These are phyloP conservation scores for Boletus semigastroideus DNA, from an alignment of 1,284 basidiomycete genomes.

Conservation along the genomic window DNA sequence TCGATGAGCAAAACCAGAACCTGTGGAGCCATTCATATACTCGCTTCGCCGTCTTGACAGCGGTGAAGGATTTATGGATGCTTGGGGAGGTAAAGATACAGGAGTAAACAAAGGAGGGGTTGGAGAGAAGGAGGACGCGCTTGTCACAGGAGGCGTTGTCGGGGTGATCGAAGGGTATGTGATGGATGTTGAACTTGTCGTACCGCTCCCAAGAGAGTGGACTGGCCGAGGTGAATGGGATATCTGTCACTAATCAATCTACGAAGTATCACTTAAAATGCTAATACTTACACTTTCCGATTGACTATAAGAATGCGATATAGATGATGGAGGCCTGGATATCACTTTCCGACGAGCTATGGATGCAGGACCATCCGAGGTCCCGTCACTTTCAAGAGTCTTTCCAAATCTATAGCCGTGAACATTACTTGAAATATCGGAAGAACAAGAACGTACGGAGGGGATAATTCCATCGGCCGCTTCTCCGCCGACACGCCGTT, in stretches of 20 bases:
- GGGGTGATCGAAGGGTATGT: conserved; percentile 45
- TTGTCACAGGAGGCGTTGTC: conserved; percentile 35
- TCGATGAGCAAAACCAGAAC: conserved; percentile 50
- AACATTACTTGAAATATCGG: conserved; percentile 10
- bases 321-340: conserved; percentile 38
- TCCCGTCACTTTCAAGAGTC: conserved; percentile 9
- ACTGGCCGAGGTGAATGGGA: conserved; percentile 32
- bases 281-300: conserved; percentile 42
- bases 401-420: conserved; percentile 20
- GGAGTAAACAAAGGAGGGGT: conserved; percentile 32
- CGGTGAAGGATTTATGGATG: conserved; percentile 70
- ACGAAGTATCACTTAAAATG: not conserved
- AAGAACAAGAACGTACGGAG: conserved; percentile 18
- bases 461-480: conserved; percentile 15
- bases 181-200: conserved; percentile 34
- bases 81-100: conserved; percentile 70
- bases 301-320: conserved; percentile 41
- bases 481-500: conserved; percentile 22
- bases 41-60: conserved; percentile 75
- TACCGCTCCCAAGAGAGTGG: conserved; percentile 33
- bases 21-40: conserved; percentile 75
- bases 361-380: conserved; percentile 32
- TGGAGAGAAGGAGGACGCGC: conserved; percentile 36
- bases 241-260: conserved; percentile 23
- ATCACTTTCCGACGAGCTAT: conserved; percentile 38